phyloP scores from a whole-genome alignment of 75 land plant species.

The Cryptomeria japonica region DNA sequence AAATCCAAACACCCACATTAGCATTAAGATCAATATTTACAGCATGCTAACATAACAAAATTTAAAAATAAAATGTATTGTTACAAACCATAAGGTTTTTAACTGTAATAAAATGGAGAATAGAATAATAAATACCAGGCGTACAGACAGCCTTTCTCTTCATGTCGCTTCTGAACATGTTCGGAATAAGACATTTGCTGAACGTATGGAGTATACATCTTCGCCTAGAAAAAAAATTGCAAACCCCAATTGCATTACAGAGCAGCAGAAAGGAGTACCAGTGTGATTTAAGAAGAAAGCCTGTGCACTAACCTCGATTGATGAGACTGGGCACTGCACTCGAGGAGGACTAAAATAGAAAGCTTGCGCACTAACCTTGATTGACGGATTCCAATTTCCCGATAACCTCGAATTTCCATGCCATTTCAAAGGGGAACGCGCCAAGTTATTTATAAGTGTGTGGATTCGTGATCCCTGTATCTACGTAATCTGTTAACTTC shows the following conservation, averaged over 20 bases:
- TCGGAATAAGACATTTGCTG: slow-evolving; percentile 35
- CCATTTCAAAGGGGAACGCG: no score
- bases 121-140: slow-evolving; percentile 26
- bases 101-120: background rate
- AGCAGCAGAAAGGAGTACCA: background rate
- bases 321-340: no score
- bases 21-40: background rate
- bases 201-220: slow-evolving; percentile 25
- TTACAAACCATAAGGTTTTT: no score
- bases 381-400: no score
- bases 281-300: no score
- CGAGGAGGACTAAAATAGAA: no score
- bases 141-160: slow-evolving; percentile 46
- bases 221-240: background rate
- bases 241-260: background rate
- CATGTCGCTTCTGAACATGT: slow-evolving; percentile 32
- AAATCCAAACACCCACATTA: background rate
- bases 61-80: background rate
- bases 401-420: no score
- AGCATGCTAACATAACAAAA: background rate
- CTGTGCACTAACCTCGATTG: no score
- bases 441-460: no score
- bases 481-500: no score
- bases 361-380: no score
- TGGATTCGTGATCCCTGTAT: no score